phyloP scores from a whole-genome alignment of 1,284 basidiomycete genomes.

The Leccinum colubrinum region DNA sequence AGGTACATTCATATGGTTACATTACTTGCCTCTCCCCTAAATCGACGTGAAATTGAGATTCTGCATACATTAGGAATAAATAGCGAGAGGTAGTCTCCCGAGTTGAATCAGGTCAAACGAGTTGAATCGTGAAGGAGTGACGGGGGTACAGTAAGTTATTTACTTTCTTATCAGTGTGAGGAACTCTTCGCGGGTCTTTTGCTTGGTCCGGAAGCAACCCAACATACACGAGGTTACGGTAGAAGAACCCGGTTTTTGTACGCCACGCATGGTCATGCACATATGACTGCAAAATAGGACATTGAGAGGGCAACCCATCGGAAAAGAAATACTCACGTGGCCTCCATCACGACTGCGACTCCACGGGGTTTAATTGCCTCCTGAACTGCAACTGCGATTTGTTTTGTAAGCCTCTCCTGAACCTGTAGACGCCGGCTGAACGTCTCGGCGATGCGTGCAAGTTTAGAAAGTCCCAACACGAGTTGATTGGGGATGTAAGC shows the following conservation, averaged over 20 bases:
- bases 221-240: constrained; percentile 99
- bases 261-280: constrained; percentile 99
- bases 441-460: constrained; percentile 96
- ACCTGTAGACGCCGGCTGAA: constrained; percentile 96
- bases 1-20: constrained; percentile 18
- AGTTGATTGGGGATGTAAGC: constrained; percentile 97
- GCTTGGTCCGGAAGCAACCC: constrained; percentile 94
- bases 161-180: constrained; percentile 73
- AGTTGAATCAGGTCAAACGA: constrained; percentile 38
- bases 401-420: constrained; percentile 96
- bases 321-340: constrained; percentile 64
- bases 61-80: constrained; percentile 24
- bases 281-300: constrained; percentile 67
- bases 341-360: constrained; percentile 99
- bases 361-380: constrained; percentile 97
- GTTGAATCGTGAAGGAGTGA: constrained; percentile 33
- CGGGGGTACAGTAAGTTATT: constrained; percentile 17
- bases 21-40: constrained; percentile 21
- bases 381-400: constrained; percentile 95
- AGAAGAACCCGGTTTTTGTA: constrained; percentile 95
- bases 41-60: constrained; percentile 8
- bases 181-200: constrained; percentile 97
- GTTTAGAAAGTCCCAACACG: constrained; percentile 95
- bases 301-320: constrained; percentile 12
- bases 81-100: constrained; percentile 19